These are phyloP conservation scores for Incumbomyces delicatus DNA, from an alignment of 2,329 filamentous ascomycete genomes.

Conservation along the genomic window DNA sequence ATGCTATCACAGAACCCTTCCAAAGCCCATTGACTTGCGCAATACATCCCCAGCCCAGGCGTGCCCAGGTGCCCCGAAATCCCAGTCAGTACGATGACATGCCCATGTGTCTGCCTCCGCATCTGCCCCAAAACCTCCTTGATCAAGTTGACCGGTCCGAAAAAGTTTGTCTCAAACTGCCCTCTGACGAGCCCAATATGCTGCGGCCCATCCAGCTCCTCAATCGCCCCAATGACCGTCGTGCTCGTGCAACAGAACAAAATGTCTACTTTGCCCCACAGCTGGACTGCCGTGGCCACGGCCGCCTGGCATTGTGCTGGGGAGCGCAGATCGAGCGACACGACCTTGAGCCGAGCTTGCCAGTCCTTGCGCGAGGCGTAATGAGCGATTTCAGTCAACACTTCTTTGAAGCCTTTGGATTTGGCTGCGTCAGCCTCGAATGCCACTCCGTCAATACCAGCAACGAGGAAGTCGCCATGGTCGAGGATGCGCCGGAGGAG, in stretches of 20 bases:
- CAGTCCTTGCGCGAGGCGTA: slow-evolving; percentile 54
- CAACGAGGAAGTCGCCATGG: slow-evolving; percentile 86
- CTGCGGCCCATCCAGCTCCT: slow-evolving; percentile 68
- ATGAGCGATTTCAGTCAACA: slow-evolving; percentile 52
- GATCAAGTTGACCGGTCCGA: slow-evolving; percentile 92
- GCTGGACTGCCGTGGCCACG: slow-evolving; percentile 72
- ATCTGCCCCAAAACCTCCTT: slow-evolving; percentile 75
- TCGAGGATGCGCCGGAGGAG: slow-evolving; percentile 70
- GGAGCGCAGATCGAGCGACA: slow-evolving; percentile 43
- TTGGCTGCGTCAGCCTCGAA: slow-evolving; percentile 64
- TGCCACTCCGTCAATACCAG: slow-evolving; percentile 68
- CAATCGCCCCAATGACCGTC: slow-evolving; percentile 80
- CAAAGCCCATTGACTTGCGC: slow-evolving; percentile 84
- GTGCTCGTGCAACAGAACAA: slow-evolving; percentile 82
- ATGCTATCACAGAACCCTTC: slow-evolving; percentile 93
- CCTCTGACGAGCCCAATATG: slow-evolving; percentile 74
- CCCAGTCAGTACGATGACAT: slow-evolving; percentile 81
- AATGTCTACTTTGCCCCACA: slow-evolving; percentile 82
- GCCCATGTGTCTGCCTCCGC: slow-evolving; percentile 69
- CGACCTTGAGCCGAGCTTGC: slow-evolving; percentile 63
- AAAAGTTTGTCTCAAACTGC: slow-evolving; percentile 92
- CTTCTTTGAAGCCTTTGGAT: slow-evolving; percentile 68
- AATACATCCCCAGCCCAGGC: slow-evolving; percentile 82
- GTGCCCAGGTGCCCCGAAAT: slow-evolving; percentile 89
- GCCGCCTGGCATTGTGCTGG: slow-evolving; percentile 58